These are phyloP conservation scores for Papiliotrema flavescens DNA, from an alignment of 1,284 basidiomycete genomes.

Conservation along the genomic window DNA sequence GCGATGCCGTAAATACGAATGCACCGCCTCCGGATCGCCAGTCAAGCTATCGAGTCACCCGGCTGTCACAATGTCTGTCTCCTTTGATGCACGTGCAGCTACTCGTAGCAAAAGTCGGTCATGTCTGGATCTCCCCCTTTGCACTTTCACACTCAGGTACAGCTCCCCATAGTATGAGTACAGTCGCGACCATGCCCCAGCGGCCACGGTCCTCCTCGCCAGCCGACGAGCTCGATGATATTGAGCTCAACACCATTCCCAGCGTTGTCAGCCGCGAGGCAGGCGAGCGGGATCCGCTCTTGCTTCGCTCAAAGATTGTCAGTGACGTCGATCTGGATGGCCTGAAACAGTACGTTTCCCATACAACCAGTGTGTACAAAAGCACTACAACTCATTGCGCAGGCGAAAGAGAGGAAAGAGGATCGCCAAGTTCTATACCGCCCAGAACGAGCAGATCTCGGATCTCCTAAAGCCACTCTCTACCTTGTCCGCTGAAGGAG, in stretches of 20 bases:
- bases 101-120: no score
- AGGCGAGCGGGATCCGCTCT: conserved; percentile 49
- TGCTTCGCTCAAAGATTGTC: conserved; percentile 47
- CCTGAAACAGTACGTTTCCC: conserved; percentile 29
- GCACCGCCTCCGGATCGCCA: no score
- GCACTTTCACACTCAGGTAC: neutral
- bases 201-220: neutral
- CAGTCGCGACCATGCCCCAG: neutral
- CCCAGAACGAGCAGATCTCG: conserved; percentile 83
- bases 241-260: conserved; percentile 36
- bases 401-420: conserved; percentile 29
- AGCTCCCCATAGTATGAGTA: neutral
- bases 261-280: conserved; percentile 37
- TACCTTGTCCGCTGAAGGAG: conserved; percentile 31
- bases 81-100: no score
- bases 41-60: no score
- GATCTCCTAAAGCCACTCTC: conserved; percentile 77
- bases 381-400: neutral
- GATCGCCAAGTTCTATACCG: conserved; percentile 62
- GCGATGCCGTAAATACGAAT: no score
- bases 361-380: neutral
- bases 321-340: conserved; percentile 43
- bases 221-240: conserved; percentile 17
- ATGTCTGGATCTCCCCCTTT: no score
- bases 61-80: no score